Conservation (phyloP, 179 eudicot species). For the Silene vulgaris region DNA sequence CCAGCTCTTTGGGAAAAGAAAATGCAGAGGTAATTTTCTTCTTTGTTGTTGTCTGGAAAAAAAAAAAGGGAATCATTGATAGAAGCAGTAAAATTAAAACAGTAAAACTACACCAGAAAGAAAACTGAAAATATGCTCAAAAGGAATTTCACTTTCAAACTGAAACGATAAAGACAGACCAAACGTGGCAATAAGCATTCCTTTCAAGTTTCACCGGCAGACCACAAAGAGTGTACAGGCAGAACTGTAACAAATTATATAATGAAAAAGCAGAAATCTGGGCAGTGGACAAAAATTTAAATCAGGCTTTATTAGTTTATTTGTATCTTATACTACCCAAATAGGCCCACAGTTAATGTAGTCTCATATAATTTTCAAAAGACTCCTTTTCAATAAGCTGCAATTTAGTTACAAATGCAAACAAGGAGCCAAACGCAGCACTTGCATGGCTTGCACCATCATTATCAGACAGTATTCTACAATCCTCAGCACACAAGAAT, state of each 20-base stretch:
- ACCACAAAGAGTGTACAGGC: not conserved
- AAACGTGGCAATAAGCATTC: not conserved
- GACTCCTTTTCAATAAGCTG: not conserved
- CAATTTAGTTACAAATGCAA: too few relatives aligned
- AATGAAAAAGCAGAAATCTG: not conserved
- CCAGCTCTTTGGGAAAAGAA: constrained; percentile 75
- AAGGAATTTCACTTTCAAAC: not conserved
- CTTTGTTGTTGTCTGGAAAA: constrained; percentile 72
- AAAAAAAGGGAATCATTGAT: constrained; percentile 11
- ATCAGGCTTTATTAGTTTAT: too few relatives aligned
- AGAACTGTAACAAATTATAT: not conserved
- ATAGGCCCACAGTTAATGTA: too few relatives aligned
- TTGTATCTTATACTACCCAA: too few relatives aligned
- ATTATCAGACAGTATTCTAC: not conserved
- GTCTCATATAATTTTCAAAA: too few relatives aligned
- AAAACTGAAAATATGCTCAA: constrained; percentile 14
- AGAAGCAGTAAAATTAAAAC: not conserved
- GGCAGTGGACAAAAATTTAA: too few relatives aligned
- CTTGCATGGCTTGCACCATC: not conserved
- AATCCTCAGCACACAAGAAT: not conserved
- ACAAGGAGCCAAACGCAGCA: not conserved
- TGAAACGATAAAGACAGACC: not conserved
- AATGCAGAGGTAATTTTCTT: constrained; percentile 91
- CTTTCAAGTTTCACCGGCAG: not conserved
- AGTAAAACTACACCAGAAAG: not conserved